Conservation (phyloP, 495 filamentous ascomycete species). For the Aspergillus bertholletiae region DNA sequence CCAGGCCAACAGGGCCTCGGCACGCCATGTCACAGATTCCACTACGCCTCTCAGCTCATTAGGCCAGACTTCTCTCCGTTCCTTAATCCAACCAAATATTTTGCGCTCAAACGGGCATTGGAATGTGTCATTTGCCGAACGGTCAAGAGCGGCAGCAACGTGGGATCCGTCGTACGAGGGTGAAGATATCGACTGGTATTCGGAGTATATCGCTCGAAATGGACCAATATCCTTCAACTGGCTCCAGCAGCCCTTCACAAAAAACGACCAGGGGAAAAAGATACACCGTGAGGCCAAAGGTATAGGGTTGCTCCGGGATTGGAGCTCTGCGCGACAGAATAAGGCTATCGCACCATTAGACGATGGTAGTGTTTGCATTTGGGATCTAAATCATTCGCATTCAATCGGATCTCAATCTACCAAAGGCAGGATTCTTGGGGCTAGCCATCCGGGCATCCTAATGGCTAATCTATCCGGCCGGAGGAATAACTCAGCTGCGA, state of each 20-base stretch:
- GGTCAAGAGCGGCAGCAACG: slow-evolving; percentile 58
- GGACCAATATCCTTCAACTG: slow-evolving; percentile 70
- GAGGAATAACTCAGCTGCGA: slow-evolving; percentile 36
- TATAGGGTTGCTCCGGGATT: slow-evolving; percentile 57
- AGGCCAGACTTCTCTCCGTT: slow-evolving; percentile 32
- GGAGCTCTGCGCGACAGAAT: slow-evolving; percentile 42
- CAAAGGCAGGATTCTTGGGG: slow-evolving; percentile 62
- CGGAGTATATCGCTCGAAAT: slow-evolving; percentile 82
- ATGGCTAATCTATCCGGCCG: slow-evolving; percentile 43
- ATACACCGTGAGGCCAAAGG: slow-evolving; percentile 57
- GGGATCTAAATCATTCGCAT: slow-evolving; percentile 69
- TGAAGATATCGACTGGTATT: slow-evolving; percentile 70
- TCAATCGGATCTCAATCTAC: slow-evolving; percentile 31
- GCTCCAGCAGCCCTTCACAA: slow-evolving; percentile 58
- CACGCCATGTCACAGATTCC: slow-evolving; percentile 25
- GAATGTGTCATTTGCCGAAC: slow-evolving; percentile 27
- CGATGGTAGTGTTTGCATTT: slow-evolving; percentile 80
- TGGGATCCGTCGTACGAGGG: slow-evolving; percentile 78
- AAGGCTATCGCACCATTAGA: slow-evolving; percentile 76
- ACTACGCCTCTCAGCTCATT: slow-evolving; percentile 31
- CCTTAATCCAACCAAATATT: slow-evolving; percentile 34
- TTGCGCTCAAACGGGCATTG: slow-evolving; percentile 5
- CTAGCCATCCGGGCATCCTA: slow-evolving; percentile 63
- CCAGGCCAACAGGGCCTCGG: slow-evolving; percentile 22
- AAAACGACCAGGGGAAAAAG: slow-evolving; percentile 20